These are phyloP conservation scores for Fraxinus xanthoxyloides DNA, from an alignment of 305 asterid species.

Conservation along the genomic window DNA sequence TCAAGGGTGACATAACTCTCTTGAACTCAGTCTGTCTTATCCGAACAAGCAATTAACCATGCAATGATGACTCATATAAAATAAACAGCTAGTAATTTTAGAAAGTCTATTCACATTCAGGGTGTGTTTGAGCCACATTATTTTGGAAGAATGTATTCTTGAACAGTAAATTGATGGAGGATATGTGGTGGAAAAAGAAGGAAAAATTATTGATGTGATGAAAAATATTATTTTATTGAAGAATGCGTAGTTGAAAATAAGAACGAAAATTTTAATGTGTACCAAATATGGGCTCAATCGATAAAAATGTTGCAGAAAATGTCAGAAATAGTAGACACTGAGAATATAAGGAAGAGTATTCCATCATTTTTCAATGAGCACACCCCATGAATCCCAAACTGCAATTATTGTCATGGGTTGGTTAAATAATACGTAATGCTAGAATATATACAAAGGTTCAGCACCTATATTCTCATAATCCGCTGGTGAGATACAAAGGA, in stretches of 20 bases:
- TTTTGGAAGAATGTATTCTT: too few species aligned
- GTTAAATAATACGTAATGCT: background rate
- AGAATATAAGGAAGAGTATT: background rate
- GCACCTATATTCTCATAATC: conserved; percentile 11
- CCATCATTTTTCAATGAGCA: conserved; percentile 15
- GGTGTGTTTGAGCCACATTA: too few species aligned
- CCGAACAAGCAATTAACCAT: conserved; percentile 21
- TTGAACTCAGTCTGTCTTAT: conserved; percentile 71
- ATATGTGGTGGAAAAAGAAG: too few species aligned
- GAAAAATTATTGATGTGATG: too few species aligned
- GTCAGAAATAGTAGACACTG: background rate
- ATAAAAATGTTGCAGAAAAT: background rate
- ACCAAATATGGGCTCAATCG: too few species aligned
- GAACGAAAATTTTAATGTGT: too few species aligned
- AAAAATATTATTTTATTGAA: too few species aligned
- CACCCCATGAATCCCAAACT: conserved; percentile 20
- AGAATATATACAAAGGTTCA: conserved; percentile 3
- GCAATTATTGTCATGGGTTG: background rate
- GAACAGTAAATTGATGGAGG: too few species aligned
- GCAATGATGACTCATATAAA: background rate
- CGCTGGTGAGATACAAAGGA: background rate
- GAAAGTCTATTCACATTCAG: background rate
- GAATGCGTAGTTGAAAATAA: too few species aligned
- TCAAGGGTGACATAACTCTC: conserved; percentile 75
- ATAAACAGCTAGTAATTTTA: background rate